Evolutionary conservation across 805 yeast species (phyloP).

Genomic region (Lipomyces kockii): DNA sequence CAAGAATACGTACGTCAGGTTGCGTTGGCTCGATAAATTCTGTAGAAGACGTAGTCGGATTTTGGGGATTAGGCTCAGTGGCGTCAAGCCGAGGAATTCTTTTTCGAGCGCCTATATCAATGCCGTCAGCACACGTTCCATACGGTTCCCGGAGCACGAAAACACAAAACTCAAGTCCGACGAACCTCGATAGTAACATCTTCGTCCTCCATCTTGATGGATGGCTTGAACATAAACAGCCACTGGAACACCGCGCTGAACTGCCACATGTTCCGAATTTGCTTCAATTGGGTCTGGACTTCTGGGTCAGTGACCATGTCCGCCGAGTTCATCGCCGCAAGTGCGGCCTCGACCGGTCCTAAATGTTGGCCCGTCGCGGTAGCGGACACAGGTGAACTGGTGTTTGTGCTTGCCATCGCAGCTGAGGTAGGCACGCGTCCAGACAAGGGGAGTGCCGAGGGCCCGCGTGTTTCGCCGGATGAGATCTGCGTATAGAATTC

Average conservation of each 20-base stretch:
- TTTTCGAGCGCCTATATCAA: slow-evolving; percentile 42
- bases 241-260: slow-evolving; percentile 42
- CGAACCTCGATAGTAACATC: slow-evolving; percentile 39
- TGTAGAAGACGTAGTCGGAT: slow-evolving; percentile 32
- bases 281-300: slow-evolving; percentile 24
- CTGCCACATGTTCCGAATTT: slow-evolving; percentile 43
- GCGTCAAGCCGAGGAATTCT: slow-evolving; percentile 42
- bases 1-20: slow-evolving; percentile 21
- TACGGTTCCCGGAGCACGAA: not conserved
- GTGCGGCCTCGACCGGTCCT: slow-evolving; percentile 30
- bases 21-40: slow-evolving; percentile 31
- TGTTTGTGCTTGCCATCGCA: slow-evolving; percentile 2
- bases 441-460: not conserved
- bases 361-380: slow-evolving; percentile 26
- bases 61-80: slow-evolving; percentile 30
- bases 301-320: slow-evolving; percentile 27
- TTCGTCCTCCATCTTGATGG: slow-evolving; percentile 38
- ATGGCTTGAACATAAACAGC: slow-evolving; percentile 39
- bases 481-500: not conserved
- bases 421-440: slow-evolving; percentile 2
- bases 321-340: slow-evolving; percentile 29
- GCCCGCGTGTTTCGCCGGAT: not conserved
- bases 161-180: not conserved
- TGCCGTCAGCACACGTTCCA: not conserved
- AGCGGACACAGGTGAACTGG: not conserved